These are phyloP conservation scores for Allium cepa DNA, from an alignment of 106 monocot genomes.

Conservation along the genomic window DNA sequence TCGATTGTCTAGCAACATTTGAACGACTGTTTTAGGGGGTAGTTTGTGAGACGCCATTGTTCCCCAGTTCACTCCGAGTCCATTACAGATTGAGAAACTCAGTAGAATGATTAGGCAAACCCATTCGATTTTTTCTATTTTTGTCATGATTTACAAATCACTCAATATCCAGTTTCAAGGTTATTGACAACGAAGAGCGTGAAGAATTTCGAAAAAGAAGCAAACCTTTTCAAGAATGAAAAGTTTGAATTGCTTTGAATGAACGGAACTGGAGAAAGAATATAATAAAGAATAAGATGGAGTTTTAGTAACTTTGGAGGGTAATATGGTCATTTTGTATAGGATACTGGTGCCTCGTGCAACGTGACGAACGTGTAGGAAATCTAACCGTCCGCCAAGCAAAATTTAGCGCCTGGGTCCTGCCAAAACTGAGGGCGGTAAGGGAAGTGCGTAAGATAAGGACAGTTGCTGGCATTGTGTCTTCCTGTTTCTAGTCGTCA, in stretches of 20 bases:
- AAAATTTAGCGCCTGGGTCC: slow-evolving; percentile 2
- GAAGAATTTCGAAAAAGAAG: neutral
- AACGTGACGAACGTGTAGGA: slow-evolving; percentile 6
- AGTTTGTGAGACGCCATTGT: slow-evolving; percentile 39
- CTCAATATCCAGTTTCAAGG: neutral
- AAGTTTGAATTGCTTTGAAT: neutral
- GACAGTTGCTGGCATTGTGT: neutral
- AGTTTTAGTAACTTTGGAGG: neutral
- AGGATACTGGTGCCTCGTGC: no score
- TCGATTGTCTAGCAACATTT: slow-evolving; percentile 52
- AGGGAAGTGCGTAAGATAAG: neutral
- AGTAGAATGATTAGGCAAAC: neutral
- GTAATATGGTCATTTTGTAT: neutral
- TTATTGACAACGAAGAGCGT: neutral
- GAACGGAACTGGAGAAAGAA: neutral
- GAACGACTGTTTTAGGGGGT: slow-evolving; percentile 38
- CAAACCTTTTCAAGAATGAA: neutral
- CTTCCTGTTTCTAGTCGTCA: no score
- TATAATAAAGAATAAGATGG: neutral
- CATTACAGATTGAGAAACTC: neutral
- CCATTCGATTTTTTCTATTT: neutral
- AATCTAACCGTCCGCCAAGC: neutral
- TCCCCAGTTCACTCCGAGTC: slow-evolving; percentile 53
- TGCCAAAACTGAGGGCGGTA: neutral
- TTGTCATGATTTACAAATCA: neutral